Base-by-base conservation (phyloP, 2,329 filamentous ascomycete species). In the Cryphonectria carpinicola region DNA sequence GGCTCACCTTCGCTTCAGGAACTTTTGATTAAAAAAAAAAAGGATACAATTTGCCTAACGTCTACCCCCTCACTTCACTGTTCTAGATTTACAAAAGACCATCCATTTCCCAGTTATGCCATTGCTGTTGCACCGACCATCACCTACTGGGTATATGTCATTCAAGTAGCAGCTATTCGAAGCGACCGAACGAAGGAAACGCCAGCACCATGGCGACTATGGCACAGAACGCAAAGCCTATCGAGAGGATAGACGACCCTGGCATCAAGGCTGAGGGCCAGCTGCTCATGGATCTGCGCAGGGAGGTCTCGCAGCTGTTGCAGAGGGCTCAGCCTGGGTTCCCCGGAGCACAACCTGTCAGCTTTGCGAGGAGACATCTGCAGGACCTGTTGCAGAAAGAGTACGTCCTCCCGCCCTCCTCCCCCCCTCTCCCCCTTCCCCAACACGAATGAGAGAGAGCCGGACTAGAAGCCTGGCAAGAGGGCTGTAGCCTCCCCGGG, bases 301-400 rank as follows among this genome's bases (percentile, higher is more conserved):
- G 84, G 71, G 91, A 94, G 78, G 93, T 97, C 71, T 92, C 93
- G 37, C 78, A 85, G 7, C 86, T 98, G 61, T 88, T 99, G n/a
- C 86, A 87, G 25, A 88, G 94, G 75, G 85, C 86, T 67, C 90
- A 88, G 74, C 82, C 84, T 35, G 86, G 83, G 74, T 99, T 99
- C 76, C 95, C 96, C 0, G 96, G 90, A 77, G 95, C 96, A 66
- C 96, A 99, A 81, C 96, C 96, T 19, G 95, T 99, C 74, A 97
- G 93, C 78, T 99, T 99, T 79, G 87, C 93, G 68, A 87, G 92
- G 70, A 86, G 89, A 76, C 96, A 99, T 80, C 82, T 98, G 13
- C 84, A 90, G n/a, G 94, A 97, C 82, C 87, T 99, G 49, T 89
- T 91, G 73, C 86, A 87, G 71, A 86, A 92, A 78, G 96, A 98